Percentiles rank a stretch among this genome's conserved stretches.
These are phyloP conservation scores for Sambucus nigra DNA, from an alignment of 129 eudicot species.

Conservation along the genomic window DNA sequence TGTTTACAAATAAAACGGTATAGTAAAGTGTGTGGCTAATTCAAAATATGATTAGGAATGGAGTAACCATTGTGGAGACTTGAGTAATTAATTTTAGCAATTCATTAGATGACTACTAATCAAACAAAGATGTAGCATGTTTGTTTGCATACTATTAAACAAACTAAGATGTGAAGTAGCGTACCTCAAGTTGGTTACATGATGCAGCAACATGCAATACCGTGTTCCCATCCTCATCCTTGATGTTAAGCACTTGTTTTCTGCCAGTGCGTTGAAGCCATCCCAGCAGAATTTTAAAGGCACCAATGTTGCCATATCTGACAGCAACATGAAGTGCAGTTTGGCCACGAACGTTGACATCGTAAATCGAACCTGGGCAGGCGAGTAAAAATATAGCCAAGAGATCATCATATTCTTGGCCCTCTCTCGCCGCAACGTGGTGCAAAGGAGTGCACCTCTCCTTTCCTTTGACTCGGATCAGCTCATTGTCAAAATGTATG, in stretches of 20 bases:
- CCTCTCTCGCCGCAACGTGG: slow-evolving; percentile 1
- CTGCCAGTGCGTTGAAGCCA: slow-evolving; percentile 8
- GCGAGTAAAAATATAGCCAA: slow-evolving; percentile 5
- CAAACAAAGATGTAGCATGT: too few relatives aligned
- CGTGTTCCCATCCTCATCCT: slow-evolving; percentile 10
- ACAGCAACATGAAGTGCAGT: slow-evolving; percentile 23
- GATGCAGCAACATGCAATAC: slow-evolving; percentile 20
- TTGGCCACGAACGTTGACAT: slow-evolving; percentile 4
- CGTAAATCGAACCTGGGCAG: slow-evolving; percentile 13
- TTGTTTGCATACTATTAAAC: too few relatives aligned
- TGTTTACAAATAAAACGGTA: too few relatives aligned
- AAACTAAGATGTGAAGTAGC: too few relatives aligned
- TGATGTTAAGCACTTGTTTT: slow-evolving; percentile 1
- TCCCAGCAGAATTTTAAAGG: slow-evolving; percentile 13
- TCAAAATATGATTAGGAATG: too few relatives aligned
- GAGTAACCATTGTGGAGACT: too few relatives aligned
- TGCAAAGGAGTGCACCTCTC: slow-evolving; percentile 17
- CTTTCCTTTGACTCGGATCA: slow-evolving; percentile 14
- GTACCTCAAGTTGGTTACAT: slow-evolving; percentile 8
- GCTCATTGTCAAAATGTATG: slow-evolving; percentile 2
- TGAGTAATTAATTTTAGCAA: too few relatives aligned
- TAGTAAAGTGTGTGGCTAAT: too few relatives aligned
- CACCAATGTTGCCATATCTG: neutral
- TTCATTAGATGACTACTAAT: too few relatives aligned
- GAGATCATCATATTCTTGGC: slow-evolving; percentile 4